These are phyloP conservation scores for Salinomyces thailandicus DNA, from an alignment of 2,329 filamentous ascomycete species.

Conservation along the genomic window DNA sequence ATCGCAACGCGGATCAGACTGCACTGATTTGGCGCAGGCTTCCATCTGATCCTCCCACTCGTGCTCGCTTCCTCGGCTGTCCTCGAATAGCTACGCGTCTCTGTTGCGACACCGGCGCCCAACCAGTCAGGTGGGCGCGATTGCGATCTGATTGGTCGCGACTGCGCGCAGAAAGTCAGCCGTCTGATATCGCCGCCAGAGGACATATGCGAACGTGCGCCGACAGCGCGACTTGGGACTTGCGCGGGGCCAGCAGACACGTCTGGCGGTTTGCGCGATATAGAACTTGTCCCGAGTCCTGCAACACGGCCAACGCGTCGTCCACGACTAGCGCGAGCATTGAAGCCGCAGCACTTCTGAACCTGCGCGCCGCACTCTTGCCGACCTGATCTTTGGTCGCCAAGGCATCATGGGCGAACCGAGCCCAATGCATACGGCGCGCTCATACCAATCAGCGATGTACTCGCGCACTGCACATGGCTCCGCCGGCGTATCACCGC, in stretches of 20 bases:
- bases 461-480: conserved; percentile 13
- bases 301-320: no score
- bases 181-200: neutral
- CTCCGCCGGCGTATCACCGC: conserved; percentile 10
- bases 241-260: neutral
- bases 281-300: no score
- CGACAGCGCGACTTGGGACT: neutral
- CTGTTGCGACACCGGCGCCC: no score
- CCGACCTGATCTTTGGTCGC: no score
- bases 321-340: no score
- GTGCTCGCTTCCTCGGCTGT: no score
- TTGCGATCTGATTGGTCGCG: conserved; percentile 8
- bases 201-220: neutral
- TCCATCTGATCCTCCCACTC: no score
- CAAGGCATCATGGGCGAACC: conserved; percentile 13
- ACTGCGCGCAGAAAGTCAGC: no score
- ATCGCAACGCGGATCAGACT: no score
- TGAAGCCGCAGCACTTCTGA: no score
- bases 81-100: no score
- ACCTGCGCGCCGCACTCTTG: no score
- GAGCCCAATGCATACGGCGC: conserved; percentile 8
- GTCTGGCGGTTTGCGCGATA: neutral
- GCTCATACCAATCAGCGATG: conserved; percentile 9
- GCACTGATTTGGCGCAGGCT: neutral
- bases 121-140: conserved; percentile 3